Percentiles rank a stretch among this genome's conserved stretches.
These are phyloP conservation scores for Globisporangium mamillatum DNA, from an alignment of 352 stramenopile species.

Conservation along the genomic window DNA sequence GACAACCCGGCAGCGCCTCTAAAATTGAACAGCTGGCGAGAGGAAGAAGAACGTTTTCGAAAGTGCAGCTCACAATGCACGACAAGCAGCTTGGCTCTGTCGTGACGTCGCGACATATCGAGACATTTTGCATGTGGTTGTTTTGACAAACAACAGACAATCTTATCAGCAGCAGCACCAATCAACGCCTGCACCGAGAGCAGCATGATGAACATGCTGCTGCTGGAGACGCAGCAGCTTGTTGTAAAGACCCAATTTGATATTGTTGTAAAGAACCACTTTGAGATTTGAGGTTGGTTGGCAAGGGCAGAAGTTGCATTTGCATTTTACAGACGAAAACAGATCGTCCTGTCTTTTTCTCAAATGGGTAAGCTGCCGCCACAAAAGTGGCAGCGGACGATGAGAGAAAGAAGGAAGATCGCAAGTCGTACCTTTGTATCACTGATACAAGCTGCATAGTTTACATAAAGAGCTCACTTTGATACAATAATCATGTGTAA, in stretches of 20 bases:
- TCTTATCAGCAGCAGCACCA: neutral
- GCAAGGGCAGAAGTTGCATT: neutral
- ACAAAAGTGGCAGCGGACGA: neutral
- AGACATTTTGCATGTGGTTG: neutral
- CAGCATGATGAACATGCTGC: neutral
- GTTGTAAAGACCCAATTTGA: neutral
- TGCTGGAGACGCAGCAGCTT: neutral
- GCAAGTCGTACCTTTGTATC: neutral
- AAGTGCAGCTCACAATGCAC: neutral
- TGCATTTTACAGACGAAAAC: neutral
- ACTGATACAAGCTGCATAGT: too few relatives aligned
- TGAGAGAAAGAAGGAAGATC: slow-evolving; percentile 2
- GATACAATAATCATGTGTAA: neutral
- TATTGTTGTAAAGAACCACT: too few relatives aligned
- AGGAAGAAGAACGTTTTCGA: neutral
- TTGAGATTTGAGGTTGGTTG: too few relatives aligned
- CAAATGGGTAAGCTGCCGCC: neutral
- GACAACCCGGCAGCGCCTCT: neutral
- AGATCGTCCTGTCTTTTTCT: slow-evolving; percentile 4
- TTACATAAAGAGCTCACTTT: too few relatives aligned
- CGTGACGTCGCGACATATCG: neutral
- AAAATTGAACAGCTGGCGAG: slow-evolving; percentile 10
- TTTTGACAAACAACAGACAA: neutral
- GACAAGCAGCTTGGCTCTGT: neutral
- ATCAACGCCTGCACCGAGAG: neutral